Percentiles rank a stretch among this genome's conserved stretches.
Conservation (phyloP, 139 green algal species). For the Closterium sp. region DNA sequence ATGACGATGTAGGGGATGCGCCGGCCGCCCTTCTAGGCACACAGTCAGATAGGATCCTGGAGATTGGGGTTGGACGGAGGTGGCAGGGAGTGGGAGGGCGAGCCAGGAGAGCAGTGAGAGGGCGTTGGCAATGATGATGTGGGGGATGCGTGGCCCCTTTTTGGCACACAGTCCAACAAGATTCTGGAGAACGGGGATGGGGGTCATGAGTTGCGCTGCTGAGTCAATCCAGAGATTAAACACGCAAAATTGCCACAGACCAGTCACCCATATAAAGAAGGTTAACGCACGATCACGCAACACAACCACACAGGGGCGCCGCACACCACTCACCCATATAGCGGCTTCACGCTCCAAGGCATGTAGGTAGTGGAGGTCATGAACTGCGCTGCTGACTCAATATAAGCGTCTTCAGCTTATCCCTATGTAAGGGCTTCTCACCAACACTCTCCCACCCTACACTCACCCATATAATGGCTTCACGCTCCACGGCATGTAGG, state of each 20-base stretch:
- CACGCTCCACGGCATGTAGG: neutral
- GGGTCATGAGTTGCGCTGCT: too few relatives aligned
- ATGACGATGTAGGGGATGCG: conserved; percentile 62
- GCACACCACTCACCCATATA: too few relatives aligned
- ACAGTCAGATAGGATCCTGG: conserved; percentile 15
- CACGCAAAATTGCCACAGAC: neutral
- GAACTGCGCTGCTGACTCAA: conserved; percentile 57
- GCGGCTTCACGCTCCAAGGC: conserved; percentile 63
- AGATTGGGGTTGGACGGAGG: neutral
- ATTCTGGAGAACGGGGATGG: neutral
- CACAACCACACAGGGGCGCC: too few relatives aligned
- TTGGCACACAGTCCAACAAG: conserved; percentile 10
- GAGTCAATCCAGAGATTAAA: too few relatives aligned
- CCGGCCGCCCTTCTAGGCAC: conserved; percentile 19
- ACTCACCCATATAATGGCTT: neutral
- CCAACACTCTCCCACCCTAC: too few relatives aligned
- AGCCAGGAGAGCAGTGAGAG: too few relatives aligned
- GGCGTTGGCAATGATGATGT: too few relatives aligned
- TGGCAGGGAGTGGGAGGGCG: too few relatives aligned
- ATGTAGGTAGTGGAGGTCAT: conserved; percentile 61
- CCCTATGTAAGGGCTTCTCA: too few relatives aligned
- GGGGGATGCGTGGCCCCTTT: neutral
- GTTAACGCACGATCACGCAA: conserved; percentile 65
- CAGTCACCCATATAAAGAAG: conserved; percentile 81
- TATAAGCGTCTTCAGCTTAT: too few relatives aligned